Base-by-base conservation (phyloP, 345 rosid genomes). In the Theobroma cacao region DNA sequence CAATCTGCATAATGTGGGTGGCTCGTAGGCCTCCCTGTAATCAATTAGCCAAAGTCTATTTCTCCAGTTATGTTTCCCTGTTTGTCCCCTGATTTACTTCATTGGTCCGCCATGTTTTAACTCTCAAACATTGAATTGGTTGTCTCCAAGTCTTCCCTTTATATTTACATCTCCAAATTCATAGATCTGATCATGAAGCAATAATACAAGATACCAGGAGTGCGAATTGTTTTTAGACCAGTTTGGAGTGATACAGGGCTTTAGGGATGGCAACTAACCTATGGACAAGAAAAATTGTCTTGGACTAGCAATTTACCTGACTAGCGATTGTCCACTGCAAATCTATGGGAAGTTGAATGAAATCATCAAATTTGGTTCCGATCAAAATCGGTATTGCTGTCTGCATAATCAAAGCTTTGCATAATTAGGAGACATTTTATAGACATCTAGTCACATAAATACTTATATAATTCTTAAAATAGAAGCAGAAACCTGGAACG, bases 361-460 rank as follows among this genome's bases (percentile, higher is more conserved):
- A 95, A 68, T 95, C 99, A 70, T 95, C 99, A 78, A 95, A 95
- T 85, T 95, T 93, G 41, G 97, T 90, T 70, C 99, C 99, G 41
- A 95, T 88, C 61, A 95, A 65, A 26, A 95, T 86, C 20, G 97
- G 98, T 79, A 93, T 91, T 58, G 98, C 99, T 22, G 86, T 92
- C 97, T 93, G 75, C 83, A 84, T 77, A 75, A 68, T 50, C 68
- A 75, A 34, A 50, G 18, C 4, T 26, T 50, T 74, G 13, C 52
- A 74, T 7, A 62, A 58, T 22, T 2, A 34, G 4, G 36, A 60
- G 1, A 8, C 28, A 24, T 47, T 18, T 28, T 26, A 43, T 24
- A 31, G 10, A 38, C 68, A 72, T 20, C 5, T 36, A 43, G 9
- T 11, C 26, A 22, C 15, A 20, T 7, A 40, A 22, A 70, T 14